These are phyloP conservation scores for Cryphonectria japonica DNA, from an alignment of 2,329 filamentous ascomycete genomes.

Conservation along the genomic window DNA sequence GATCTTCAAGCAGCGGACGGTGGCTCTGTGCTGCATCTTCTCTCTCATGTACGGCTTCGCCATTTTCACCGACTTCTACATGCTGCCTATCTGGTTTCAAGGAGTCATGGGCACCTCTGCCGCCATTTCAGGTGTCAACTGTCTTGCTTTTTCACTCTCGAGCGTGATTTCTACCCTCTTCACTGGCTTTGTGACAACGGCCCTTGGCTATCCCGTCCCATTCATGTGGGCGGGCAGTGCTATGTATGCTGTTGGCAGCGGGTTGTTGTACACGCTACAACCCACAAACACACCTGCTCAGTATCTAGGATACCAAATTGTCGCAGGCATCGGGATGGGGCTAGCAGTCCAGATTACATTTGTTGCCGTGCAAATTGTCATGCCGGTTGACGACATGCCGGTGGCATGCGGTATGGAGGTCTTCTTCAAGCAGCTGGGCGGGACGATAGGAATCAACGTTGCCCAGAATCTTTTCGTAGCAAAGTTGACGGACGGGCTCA, in stretches of 20 bases:
- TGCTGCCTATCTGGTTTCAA: constrained; percentile 22
- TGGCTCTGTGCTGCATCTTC: constrained; percentile 18
- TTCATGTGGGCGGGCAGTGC: constrained; percentile 18
- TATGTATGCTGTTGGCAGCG: constrained; percentile 14
- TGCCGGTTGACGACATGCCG: constrained; percentile 7
- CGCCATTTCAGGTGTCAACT: constrained; percentile 20
- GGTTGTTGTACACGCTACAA: constrained; percentile 10
- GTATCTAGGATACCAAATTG: constrained; percentile 4
- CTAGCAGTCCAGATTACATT: constrained; percentile 18
- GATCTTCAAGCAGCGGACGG: constrained; percentile 18
- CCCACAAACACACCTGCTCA: not conserved
- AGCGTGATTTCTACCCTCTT: constrained; percentile 15
- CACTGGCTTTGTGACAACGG: constrained; percentile 13
- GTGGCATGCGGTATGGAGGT: constrained; percentile 12
- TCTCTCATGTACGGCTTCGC: constrained; percentile 15
- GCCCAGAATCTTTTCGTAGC: constrained; percentile 14
- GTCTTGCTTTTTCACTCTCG: constrained; percentile 13
- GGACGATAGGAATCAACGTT: constrained; percentile 8
- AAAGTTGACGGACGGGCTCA: not conserved
- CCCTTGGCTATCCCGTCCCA: constrained; percentile 9
- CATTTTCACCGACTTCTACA: constrained; percentile 15
- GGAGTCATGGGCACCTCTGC: constrained; percentile 17
- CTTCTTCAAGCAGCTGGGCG: constrained; percentile 16
- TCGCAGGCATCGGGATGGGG: constrained; percentile 20
- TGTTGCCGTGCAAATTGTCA: constrained; percentile 22